Percentiles rank a stretch among this genome's conserved stretches.
Conservation (phyloP, 2,329 filamentous ascomycete genomes). For the Tolypocladium sp. region DNA sequence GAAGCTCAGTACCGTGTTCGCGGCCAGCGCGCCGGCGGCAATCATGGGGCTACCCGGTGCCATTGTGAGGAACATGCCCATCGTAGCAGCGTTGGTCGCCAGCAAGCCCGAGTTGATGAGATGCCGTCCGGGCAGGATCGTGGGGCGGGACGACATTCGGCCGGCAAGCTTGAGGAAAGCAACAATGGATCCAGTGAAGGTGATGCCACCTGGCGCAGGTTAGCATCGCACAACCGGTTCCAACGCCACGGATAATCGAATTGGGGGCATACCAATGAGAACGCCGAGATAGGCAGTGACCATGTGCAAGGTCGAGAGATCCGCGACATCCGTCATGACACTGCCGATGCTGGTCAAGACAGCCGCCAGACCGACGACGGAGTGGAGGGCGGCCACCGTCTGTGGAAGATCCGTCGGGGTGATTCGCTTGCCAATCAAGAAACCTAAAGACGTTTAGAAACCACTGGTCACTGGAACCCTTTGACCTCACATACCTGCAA, state of each 20-base stretch:
- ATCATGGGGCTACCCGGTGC: conserved; percentile 71
- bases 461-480: too few relatives aligned
- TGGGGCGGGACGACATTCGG: conserved; percentile 69
- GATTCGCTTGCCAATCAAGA: conserved; percentile 75
- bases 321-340: conserved; percentile 63
- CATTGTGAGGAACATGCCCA: conserved; percentile 76
- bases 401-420: conserved; percentile 83
- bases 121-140: conserved; percentile 65
- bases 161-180: conserved; percentile 83
- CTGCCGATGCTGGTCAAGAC: conserved; percentile 84
- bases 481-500: conserved; percentile 38
- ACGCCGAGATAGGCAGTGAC: conserved; percentile 82
- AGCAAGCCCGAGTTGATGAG: conserved; percentile 66
- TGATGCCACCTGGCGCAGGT: conserved; percentile 53
- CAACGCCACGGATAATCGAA: background rate
- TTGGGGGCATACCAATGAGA: conserved; percentile 50
- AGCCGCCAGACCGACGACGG: conserved; percentile 80
- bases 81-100: conserved; percentile 68
- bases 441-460: conserved; percentile 32
- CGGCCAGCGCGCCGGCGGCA: conserved; percentile 67
- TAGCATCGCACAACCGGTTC: background rate
- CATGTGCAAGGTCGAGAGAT: conserved; percentile 70
- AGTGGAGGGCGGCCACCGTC: conserved; percentile 82
- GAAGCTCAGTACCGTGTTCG: conserved; percentile 71
- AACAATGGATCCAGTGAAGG: conserved; percentile 84